Evolutionary conservation across 2,329 filamentous ascomycete genomes (phyloP), one percentile per base, ranked within the genome.

Genomic region (Hypoxylon sp.): DNA sequence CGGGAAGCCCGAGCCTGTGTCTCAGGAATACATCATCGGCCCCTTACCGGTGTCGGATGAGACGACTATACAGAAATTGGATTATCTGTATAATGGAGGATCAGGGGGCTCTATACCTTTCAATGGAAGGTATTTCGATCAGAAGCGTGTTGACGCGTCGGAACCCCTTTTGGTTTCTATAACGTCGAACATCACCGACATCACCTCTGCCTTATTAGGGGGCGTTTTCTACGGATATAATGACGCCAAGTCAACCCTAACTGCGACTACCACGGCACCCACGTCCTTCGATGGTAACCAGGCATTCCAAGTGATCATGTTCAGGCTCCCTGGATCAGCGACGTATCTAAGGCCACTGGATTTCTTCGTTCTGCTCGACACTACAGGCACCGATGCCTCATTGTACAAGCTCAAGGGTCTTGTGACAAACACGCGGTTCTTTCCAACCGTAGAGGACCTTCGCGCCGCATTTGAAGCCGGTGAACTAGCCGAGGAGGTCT

Each of bases 21-120:
- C 81, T 4, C 81, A 84, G 62, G 83, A 86, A 68, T 85, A 82
- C 69, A 83, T 84, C 78, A 80, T 86, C 29, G 84, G 84, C 0
- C 84, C 85, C 1, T 78, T 86, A 3, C 85, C 84, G 1, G 77
- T 85, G 3, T 75, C 74, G 6, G 58, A 71, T 19, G 68, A 78
- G 17, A 84, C 82, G 4, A 79, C 70, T 14, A 74, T 82, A 26
- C 70, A 80, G 58, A 79, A 80, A 48, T 75, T 84, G 10, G 80
- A 81, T 55, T 84, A 83, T 71, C 75, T 79, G 17, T 83, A 81
- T 76, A 84, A 83, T 73, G 82, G 82, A 4, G 81, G 81, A 2
- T 78, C 74, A 6, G 79, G 80, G 3, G 78, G 80, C 19, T 73
- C 75, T 3, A 74, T 82, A 3, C 79, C 79, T 1, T 81, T 75